Base-by-base conservation (phyloP, 345 rosid species). In the Diplotaxis tenuifolia region DNA sequence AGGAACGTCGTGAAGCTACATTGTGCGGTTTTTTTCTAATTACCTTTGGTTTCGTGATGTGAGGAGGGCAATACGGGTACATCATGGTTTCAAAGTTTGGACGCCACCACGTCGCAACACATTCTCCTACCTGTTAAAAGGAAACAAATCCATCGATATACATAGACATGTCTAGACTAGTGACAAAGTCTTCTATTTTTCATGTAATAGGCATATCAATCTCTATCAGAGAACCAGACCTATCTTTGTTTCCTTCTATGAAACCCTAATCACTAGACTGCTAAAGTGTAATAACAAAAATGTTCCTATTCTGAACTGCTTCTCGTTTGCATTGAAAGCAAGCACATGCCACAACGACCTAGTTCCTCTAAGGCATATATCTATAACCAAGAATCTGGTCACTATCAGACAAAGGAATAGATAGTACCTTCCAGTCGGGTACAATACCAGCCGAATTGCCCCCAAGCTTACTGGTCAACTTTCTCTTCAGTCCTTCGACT, bases 81-180 rank as follows among this genome's bases (percentile, higher is more conserved):
- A 90, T 89, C 47, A 86, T 88, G 74, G 98, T 90, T 70, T 96
- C 98, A 73, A 96, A 96, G 85, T 96, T 92, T 67, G 98, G 99
- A 83, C 99, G 91, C 99, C 99, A 96, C 98, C 97, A 92, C 65
- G 84, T 84, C 14, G 97, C 99, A 76, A 86, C 99, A 76, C 96
- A 90, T 75, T 92, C 99, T 22, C 96, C 97, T 56, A 96, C 88
- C 99, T 96, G 86, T 75, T 80, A 34, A 18, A 68, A 36, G 31
- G 9, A 2, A 19, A 32, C 16, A 38, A 38, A n/a, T n/a, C n/a
- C n/a, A n/a, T n/a, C n/a, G 28, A 53, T 27, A 23, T 38, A 62
- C 6, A 14, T 69, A 75, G 57, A 23, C 34, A 66, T 16, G 12
- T 34, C 32, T 20, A 29, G 65, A 80, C 40, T 47, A 38, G n/a